A percentile compares a stretch with the other conserved stretches of the same genome.
Conservation (phyloP, 306 rosid genomes). For the Sphenostylis stenocarpa region DNA sequence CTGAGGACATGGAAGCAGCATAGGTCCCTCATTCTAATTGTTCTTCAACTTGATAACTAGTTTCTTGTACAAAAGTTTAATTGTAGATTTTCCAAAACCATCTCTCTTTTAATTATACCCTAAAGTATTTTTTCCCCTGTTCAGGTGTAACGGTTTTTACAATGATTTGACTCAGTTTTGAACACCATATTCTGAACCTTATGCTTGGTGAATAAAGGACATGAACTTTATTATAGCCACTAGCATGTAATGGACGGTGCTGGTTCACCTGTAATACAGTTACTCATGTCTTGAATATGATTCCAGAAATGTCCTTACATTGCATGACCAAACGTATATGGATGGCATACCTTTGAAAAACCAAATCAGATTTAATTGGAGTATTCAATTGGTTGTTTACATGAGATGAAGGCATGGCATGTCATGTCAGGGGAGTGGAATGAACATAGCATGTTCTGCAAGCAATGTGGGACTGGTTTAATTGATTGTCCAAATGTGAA, state of each 20-base stretch:
- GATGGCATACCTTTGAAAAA: background rate
- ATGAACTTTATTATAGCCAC: background rate
- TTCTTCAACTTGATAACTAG: slow-evolving; percentile 18
- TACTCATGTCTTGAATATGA: background rate
- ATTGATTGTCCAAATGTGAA: background rate
- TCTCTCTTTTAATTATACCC: no score
- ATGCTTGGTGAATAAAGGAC: background rate
- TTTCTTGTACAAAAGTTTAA: slow-evolving; percentile 6
- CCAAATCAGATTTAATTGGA: slow-evolving; percentile 1
- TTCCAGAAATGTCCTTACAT: background rate
- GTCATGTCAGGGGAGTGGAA: background rate
- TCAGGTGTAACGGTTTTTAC: background rate
- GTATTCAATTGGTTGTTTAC: background rate
- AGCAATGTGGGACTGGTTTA: background rate
- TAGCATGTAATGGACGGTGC: background rate
- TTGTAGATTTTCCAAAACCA: background rate
- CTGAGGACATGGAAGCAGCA: slow-evolving; percentile 39
- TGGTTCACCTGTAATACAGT: background rate
- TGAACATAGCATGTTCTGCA: background rate
- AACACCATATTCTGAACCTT: background rate
- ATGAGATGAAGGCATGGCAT: background rate
- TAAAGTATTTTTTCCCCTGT: background rate
- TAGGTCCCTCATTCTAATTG: slow-evolving; percentile 24
- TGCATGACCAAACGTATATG: background rate
- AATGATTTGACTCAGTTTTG: background rate